These are phyloP conservation scores for Mycena epipterygia DNA, from an alignment of 768 basidiomycete genomes.

Conservation along the genomic window DNA sequence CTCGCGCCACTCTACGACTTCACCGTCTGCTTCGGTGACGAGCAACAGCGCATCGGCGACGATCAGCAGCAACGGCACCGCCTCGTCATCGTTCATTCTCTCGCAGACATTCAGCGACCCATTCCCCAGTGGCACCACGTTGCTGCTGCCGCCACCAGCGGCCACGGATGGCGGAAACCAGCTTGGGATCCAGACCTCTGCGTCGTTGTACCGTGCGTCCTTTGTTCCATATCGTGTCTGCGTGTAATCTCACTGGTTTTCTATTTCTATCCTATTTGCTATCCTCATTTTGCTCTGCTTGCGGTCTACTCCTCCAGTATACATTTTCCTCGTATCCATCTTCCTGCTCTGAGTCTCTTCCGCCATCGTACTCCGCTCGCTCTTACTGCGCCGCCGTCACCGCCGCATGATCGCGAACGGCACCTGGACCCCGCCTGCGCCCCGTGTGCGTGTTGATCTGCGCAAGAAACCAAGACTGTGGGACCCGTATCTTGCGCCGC, in stretches of 20 bases:
- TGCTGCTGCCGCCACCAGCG: neutral
- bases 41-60: too few species aligned
- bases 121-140: neutral
- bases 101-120: neutral
- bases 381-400: constrained; percentile 73
- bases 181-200: neutral
- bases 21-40: too few species aligned
- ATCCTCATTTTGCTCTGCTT: too few species aligned
- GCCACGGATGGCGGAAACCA: neutral
- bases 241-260: neutral
- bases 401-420: constrained; percentile 72
- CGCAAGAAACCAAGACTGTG: constrained; percentile 63
- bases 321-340: constrained; percentile 72
- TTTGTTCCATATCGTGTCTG: neutral
- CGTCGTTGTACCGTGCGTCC: too few species aligned
- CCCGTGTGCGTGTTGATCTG: constrained; percentile 51
- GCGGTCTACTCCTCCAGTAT: too few species aligned
- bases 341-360: constrained; percentile 78
- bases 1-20: too few species aligned
- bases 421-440: constrained; percentile 65
- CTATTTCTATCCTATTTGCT: too few species aligned
- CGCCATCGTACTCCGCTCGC: constrained; percentile 75
- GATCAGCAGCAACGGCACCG: too few species aligned
- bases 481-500: constrained; percentile 56
- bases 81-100: too few species aligned